Evolutionary conservation across 345 rosid genomes (phyloP).

Genomic region (Rhizophora mangle): DNA sequence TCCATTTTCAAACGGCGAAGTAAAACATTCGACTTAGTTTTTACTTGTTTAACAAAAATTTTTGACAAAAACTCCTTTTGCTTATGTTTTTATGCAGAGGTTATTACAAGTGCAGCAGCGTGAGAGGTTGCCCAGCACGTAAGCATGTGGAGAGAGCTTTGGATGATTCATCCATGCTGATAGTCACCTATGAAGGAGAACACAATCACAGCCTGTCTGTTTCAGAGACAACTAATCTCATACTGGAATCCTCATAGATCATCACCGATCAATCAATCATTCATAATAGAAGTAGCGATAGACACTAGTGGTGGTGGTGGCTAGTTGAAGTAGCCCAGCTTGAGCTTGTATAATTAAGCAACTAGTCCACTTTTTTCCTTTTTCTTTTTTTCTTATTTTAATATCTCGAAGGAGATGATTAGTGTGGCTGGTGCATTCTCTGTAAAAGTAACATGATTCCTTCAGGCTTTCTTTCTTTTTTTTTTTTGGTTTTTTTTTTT

Average conservation of each 20-base stretch:
- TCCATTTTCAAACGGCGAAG: neutral
- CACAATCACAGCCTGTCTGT: neutral
- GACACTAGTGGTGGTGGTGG: slow-evolving; percentile 5
- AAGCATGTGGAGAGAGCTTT: slow-evolving; percentile 1
- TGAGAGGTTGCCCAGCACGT: neutral
- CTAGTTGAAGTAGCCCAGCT: neutral
- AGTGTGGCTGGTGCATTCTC: slow-evolving; percentile 18
- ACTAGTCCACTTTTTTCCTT: neutral
- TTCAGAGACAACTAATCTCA: neutral
- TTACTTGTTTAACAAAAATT: no score
- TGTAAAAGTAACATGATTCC: slow-evolving; percentile 25
- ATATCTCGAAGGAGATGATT: slow-evolving; percentile 40
- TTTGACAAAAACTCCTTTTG: no score
- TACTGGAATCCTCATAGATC: slow-evolving; percentile 61
- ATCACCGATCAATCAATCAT: neutral
- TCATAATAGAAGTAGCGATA: no score
- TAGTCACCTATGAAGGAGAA: slow-evolving; percentile 9
- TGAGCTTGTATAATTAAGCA: neutral
- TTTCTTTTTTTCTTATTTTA: no score
- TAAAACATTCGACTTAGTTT: no score
- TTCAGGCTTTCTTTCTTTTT: neutral
- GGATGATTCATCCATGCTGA: slow-evolving; percentile 7
- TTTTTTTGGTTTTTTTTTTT: neutral
- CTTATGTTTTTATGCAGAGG: neutral
- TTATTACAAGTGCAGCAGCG: slow-evolving; percentile 8